Conservation (phyloP, 345 rosid genomes). For the Streptanthus diversifolius region DNA sequence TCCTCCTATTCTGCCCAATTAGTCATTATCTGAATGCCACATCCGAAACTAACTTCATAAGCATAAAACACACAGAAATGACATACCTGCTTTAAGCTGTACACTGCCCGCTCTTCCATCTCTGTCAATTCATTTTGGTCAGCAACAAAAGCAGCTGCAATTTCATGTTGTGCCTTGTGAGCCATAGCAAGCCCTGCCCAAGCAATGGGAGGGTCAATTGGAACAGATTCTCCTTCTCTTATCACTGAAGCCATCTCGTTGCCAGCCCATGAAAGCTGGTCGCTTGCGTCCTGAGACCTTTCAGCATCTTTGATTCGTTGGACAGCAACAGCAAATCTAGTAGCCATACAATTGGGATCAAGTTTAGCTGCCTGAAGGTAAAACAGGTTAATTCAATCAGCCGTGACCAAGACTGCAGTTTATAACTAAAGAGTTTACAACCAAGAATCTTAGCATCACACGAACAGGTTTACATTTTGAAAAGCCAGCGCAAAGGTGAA, state of each 20-base stretch:
- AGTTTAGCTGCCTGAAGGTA: constrained; percentile 74
- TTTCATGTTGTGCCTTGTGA: constrained; percentile 88
- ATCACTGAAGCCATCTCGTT: constrained; percentile 95
- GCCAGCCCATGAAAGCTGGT: constrained; percentile 86
- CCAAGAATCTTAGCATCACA: constrained; percentile 1
- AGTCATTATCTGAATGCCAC: background rate
- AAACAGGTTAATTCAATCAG: constrained; percentile 5
- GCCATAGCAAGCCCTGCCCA: constrained; percentile 97
- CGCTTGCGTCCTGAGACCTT: constrained; percentile 87
- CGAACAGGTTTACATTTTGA: background rate
- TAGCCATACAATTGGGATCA: constrained; percentile 92
- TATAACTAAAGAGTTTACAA: background rate
- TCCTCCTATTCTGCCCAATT: background rate
- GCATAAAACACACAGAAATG: background rate
- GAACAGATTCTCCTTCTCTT: constrained; percentile 88
- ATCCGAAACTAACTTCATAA: constrained; percentile 6
- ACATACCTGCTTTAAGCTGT: constrained; percentile 81
- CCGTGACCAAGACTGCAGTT: constrained; percentile 1
- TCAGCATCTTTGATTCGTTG: constrained; percentile 89
- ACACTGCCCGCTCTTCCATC: constrained; percentile 67
- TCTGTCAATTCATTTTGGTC: constrained; percentile 58
- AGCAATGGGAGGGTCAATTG: constrained; percentile 67
- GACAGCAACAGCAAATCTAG: constrained; percentile 88
- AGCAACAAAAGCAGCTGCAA: constrained; percentile 72
- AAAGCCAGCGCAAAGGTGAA: background rate